Evolutionary conservation across 129 eudicot species (phyloP), one percentile per base, ranked within the genome.

Genomic region (Calendula officinalis): DNA sequence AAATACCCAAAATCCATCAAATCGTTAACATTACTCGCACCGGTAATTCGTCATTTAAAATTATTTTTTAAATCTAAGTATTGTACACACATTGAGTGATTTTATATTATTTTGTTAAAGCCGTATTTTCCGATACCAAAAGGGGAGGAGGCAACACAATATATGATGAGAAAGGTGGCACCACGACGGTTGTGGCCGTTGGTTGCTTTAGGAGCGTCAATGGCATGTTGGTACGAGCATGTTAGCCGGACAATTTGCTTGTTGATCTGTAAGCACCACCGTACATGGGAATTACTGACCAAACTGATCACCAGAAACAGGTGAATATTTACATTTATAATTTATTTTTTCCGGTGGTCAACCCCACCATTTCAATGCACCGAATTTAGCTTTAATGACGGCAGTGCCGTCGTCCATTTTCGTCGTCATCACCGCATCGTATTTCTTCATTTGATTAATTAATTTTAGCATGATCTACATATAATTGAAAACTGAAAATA

Each of bases 201-300:
- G 39, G 80, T 91, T 4, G 88, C 91, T 0, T 80, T 91, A 40
- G 96, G 96, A 15, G 96, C 96, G 7, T 91, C 98, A 4, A 37
- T 91, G 16, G 96, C 96, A 6, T 88, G 95, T 62, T 91, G 98
- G 98, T 91, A 91, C 36, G 98, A 91, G 78, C 98, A 91, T 56
- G 76, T 91, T 68, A 85, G 96, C 76, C 77, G 96, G 33, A 91
- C 98, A 3, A 66, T 85, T 50, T 87, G 91, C 69, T 76, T 91
- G 38, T 56, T 91, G 52, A 84, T 91, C 7, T 82, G 96, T 84
- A 85, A 83, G 72, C 83, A 91, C 62, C 98, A 91, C 49, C 80
- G 96, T 5, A 7, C 85, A 0, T 91, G 90, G 96, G 95, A 91
- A 34, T 88, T 91, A 74, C 80, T 91, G 53, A 60, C 89, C 78